Base-by-base conservation (phyloP, 2,329 filamentous ascomycete species). In the Fusarium chuoi region DNA sequence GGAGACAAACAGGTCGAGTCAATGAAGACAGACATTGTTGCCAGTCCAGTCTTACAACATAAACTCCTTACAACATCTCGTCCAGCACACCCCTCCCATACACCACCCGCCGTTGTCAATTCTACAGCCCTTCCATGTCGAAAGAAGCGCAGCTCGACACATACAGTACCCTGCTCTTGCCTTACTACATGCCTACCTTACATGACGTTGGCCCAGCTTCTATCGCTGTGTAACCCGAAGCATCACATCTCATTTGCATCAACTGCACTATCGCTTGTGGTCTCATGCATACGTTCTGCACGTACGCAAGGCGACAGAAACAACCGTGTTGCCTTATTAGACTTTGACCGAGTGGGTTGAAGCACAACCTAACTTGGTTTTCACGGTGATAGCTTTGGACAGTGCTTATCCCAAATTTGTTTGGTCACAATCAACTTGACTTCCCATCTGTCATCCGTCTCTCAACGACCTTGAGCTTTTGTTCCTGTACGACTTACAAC, bases 241-340 rank as follows among this genome's bases (percentile, higher is more conserved):
- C 65, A 70, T 77, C 68, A 62, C 65, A 77, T 76, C 66, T 59
- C 57, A 65, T 68, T 60, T 70, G 44, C 65, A 64, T 74, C 65
- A 36, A 55, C 46, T 62, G 42, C 54, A 52, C 38, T 48, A 39
- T 52, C 57, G 62, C 64, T 62, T 65, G 46, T 65, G 48, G 56
- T 62, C 63, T 67, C 44, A 55, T 68, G 49, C 65, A 59, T 59
- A 49, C 63, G 35, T 56, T 63, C 51, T 44, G 42, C 30, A 24
- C 20, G 57, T 55, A 65, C 62, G 63, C 59, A 68, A 73, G 69
- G 66, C 71, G 54, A 65, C 75, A 74, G 70, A 73, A 68, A 74
- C 64, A 59, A 26, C 52, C 44, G 60, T 55, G 51, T 68, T 75
- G 71, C 71, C 59, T 74, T 60, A 54, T 65, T 60, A 62, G 46